A percentile compares a stretch with the other conserved stretches of the same genome.
phyloP scores from a whole-genome alignment of 805 yeast species.

The Ogataea thermomethanolica region DNA sequence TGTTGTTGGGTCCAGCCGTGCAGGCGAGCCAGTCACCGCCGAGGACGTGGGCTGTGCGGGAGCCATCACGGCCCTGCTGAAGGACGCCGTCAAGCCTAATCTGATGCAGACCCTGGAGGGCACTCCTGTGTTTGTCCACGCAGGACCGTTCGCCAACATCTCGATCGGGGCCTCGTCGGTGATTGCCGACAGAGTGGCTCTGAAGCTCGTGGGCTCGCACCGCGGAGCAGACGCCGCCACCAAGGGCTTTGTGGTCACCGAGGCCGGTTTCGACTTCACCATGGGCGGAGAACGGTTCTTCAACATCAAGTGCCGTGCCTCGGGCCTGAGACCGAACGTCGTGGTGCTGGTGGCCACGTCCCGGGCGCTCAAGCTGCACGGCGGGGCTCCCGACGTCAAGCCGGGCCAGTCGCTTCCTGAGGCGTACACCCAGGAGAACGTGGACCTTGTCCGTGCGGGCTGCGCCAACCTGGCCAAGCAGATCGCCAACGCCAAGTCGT shows the following conservation, averaged over 20 bases:
- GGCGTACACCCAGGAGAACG: slow-evolving; percentile 68
- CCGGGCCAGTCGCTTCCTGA: slow-evolving; percentile 78
- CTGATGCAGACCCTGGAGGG: slow-evolving; percentile 88
- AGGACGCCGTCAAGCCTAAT: slow-evolving; percentile 81
- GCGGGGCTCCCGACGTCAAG: slow-evolving; percentile 86
- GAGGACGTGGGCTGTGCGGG: slow-evolving; percentile 87
- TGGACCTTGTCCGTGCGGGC: slow-evolving; percentile 65
- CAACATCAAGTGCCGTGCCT: slow-evolving; percentile 77
- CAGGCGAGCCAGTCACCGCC: slow-evolving; percentile 74
- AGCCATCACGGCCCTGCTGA: slow-evolving; percentile 75
- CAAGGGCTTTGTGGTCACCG: slow-evolving; percentile 78
- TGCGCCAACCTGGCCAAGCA: slow-evolving; percentile 76
- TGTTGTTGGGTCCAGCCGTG: slow-evolving; percentile 66
- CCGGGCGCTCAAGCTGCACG: slow-evolving; percentile 80
- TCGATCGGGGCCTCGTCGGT: slow-evolving; percentile 85
- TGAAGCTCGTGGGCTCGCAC: slow-evolving; percentile 65
- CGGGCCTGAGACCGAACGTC: slow-evolving; percentile 75
- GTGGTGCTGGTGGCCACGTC: slow-evolving; percentile 82
- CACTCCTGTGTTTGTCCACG: slow-evolving; percentile 83
- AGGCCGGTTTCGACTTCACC: slow-evolving; percentile 87
- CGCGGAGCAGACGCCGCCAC: slow-evolving; percentile 34
- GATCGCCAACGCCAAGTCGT: slow-evolving; percentile 64
- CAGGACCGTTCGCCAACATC: slow-evolving; percentile 86
- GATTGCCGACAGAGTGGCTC: slow-evolving; percentile 77
- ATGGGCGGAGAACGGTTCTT: slow-evolving; percentile 90